Conservation (phyloP, 2,329 filamentous ascomycete species). For the Ceratocystis ficicola region DNA sequence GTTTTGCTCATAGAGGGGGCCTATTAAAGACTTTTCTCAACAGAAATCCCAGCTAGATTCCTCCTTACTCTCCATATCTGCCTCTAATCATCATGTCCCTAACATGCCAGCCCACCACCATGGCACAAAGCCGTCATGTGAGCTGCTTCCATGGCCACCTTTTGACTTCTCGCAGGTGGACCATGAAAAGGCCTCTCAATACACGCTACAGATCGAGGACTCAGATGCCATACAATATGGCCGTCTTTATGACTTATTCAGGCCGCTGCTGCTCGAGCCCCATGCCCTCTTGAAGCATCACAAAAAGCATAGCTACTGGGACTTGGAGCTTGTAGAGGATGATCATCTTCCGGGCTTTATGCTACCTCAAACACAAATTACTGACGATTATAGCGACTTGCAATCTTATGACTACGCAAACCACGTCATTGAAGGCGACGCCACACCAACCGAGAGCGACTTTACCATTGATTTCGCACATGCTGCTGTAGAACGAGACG, state of each 20-base stretch:
- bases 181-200: not conserved
- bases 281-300: constrained; percentile 8
- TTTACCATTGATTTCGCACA: not conserved
- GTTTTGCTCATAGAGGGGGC: not conserved
- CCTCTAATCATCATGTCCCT: not conserved
- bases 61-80: not conserved
- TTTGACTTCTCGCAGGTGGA: not conserved
- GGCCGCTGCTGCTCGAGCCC: constrained; percentile 15
- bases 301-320: constrained; percentile 4
- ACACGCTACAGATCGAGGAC: constrained; percentile 21
- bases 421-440: constrained; percentile 12
- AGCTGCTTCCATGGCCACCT: not conserved
- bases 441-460: not conserved
- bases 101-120: not conserved
- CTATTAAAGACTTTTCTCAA: not conserved
- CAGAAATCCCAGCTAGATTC: too few species aligned
- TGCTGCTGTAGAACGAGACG: constrained; percentile 3
- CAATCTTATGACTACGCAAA: not conserved
- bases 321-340: constrained; percentile 13
- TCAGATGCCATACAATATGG: constrained; percentile 21
- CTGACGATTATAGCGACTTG: constrained; percentile 1
- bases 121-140: not conserved
- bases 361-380: constrained; percentile 7
- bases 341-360: constrained; percentile 5
- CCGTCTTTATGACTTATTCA: constrained; percentile 21